Conservation (phyloP, 2,329 filamentous ascomycete species). For the Phoma sp. region DNA sequence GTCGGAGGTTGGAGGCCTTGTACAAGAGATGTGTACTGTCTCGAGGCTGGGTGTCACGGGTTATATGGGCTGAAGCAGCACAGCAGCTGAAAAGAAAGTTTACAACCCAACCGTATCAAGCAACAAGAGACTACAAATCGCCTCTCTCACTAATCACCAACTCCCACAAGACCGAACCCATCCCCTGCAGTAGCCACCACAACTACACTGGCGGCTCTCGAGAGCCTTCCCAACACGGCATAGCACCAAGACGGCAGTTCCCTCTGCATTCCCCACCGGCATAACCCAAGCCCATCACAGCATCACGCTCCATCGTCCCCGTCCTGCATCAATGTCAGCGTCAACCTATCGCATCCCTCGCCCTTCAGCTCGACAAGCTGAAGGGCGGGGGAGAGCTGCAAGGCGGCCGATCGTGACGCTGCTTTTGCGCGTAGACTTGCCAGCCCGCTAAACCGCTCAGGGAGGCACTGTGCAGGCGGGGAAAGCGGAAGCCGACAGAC, state of each 20-base stretch:
- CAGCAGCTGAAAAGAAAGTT: neutral
- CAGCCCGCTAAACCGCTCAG: neutral
- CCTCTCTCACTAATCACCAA: neutral
- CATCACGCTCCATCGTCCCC: neutral
- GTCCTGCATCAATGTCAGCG: neutral
- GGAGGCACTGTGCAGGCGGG: neutral
- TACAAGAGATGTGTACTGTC: neutral
- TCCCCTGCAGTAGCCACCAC: neutral
- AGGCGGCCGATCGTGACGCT: constrained; percentile 4
- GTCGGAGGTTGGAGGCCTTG: neutral
- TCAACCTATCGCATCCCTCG: neutral
- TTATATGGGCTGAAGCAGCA: neutral
- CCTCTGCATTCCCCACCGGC: neutral
- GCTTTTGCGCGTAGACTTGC: neutral
- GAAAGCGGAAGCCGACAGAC: neutral
- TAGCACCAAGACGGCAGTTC: constrained; percentile 1
- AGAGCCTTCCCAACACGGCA: neutral
- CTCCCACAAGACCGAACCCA: neutral
- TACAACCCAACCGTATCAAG: neutral
- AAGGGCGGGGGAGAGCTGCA: neutral
- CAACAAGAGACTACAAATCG: neutral
- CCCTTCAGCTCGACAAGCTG: neutral
- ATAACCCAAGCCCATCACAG: neutral
- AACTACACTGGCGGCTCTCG: constrained; percentile 2
- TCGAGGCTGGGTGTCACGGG: neutral